Evolutionary conservation across 345 rosid genomes (phyloP), one percentile per base, ranked within the genome.

Genomic region (Brassica nigra): DNA sequence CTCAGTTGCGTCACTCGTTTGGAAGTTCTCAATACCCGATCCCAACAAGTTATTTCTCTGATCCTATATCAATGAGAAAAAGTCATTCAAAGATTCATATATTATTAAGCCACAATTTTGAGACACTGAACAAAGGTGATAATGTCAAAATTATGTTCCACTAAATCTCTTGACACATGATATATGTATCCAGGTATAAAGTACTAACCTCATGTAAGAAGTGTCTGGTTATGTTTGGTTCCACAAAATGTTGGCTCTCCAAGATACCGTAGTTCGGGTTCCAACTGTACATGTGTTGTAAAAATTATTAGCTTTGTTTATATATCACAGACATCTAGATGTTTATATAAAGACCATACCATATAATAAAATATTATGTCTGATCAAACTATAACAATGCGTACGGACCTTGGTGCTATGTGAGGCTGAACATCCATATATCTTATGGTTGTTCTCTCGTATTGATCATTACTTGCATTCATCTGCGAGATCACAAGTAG

Each of bases 1-100:
- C 76, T 90, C 99, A 84, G 86, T 91, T 68, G 78, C 79, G 64
- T 92, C 95, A 74, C 87, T 89, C 30, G 95, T 78, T 70, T 88
- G 93, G 2, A 91, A 91, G 68, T 89, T 86, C 49, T 84, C 91
- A 80, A 86, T 87, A 83, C 85, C 78, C 2, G 94, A 90, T 27
- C 91, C 93, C 85, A 82, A 23, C 4, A 91, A 87, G 68, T 67
- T 49, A 76, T 87, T 86, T 67, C 87, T 80, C 23, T 87, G 75
- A 61, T 88, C 94, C 94, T 77, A 44, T 66, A 63, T 36, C 8
- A 2, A 71, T 65, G 62, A 4, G 31, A 14, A 57, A 27, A 31
- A n/a, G 6, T 59, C 57, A 63, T 10, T 70, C 36, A 77, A 44
- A 34, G 49, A 44, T 31, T 33, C 62, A 62, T 14, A 30, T 52